A percentile compares a stretch with the other conserved stretches of the same genome.
Evolutionary conservation across 1,139 yeast genomes (phyloP).

Genomic region (Scheffersomyces cryptocercus): DNA sequence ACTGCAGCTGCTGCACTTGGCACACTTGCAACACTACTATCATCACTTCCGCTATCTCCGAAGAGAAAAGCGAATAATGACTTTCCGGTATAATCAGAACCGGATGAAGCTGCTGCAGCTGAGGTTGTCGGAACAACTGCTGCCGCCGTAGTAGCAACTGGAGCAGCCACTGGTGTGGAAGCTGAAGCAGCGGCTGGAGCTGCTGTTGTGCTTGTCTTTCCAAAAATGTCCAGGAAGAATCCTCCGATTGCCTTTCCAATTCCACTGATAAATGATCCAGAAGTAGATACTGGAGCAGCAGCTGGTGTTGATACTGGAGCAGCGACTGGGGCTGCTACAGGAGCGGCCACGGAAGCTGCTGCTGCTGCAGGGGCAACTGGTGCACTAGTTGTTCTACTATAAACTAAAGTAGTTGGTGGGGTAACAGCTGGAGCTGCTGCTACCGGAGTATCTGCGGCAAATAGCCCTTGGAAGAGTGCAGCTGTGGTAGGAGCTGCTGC

Average conservation of each 20-base stretch:
- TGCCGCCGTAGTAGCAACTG: slow-evolving; percentile 7
- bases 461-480: slow-evolving; percentile 2
- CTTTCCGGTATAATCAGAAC: slow-evolving; percentile 9
- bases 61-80: slow-evolving; percentile 12
- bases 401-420: slow-evolving; percentile 5
- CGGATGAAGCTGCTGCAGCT: slow-evolving; percentile 4
- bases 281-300: slow-evolving; percentile 3
- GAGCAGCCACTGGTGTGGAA: slow-evolving; percentile 6
- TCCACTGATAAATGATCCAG: not conserved
- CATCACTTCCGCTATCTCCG: slow-evolving; percentile 8
- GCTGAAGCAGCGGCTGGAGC: slow-evolving; percentile 7
- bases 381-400: slow-evolving; percentile 15
- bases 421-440: slow-evolving; percentile 9
- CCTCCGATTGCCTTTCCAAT: not conserved
- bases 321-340: slow-evolving; percentile 9
- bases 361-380: slow-evolving; percentile 14
- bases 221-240: not conserved
- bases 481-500: slow-evolving; percentile 11
- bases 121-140: slow-evolving; percentile 6
- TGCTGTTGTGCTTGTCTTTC: not conserved
- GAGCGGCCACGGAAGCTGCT: slow-evolving; percentile 7
- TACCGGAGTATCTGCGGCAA: slow-evolving; percentile 6
- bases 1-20: slow-evolving; percentile 11
- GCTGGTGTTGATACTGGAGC: slow-evolving; percentile 8
- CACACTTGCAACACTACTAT: slow-evolving; percentile 5